Evolutionary conservation across 2,329 filamentous ascomycete species (phyloP), one percentile per base, ranked within the genome.

Genomic region (Xylaria sp.): DNA sequence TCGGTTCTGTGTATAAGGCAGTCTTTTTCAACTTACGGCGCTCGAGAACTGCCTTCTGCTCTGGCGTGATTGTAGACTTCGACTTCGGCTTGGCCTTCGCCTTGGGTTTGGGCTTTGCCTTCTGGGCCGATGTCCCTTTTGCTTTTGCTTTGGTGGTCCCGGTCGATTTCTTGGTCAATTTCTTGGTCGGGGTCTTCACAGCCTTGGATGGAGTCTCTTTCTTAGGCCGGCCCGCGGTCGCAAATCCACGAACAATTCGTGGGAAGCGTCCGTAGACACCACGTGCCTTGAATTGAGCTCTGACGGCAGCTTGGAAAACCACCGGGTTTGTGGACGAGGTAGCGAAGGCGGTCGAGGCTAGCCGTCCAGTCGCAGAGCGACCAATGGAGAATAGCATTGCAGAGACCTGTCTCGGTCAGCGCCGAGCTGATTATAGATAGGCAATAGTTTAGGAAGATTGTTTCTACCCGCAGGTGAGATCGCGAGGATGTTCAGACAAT

Each of bases 331-430:
- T 40, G 51, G 61, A 64, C 65, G 70, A 69, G 58, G 70, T 65
- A 59, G 63, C 53, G 35, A 61, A 42, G 47, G 64, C 53, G 43
- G 67, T 63, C 53, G 70, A 67, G 58, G 65, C 66, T 62, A 74
- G 42, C 15, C 78, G 78, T 71, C 74, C 75, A 63, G 75, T 72
- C 57, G 77, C 76, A 56, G 73, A 75, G 66, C 79, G 76, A 65
- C 76, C 76, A 65, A 82, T 71, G 31, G 76, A 73, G 54, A 76
- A 77, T 64, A 83, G 71, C 81, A 83, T 83, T 60, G 62, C 69
- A 43, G 54, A 46, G 47, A 65, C 61, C 61, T 70, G 9, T 45
- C 14, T 33, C 45, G 33, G 46, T 57, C 35, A 21, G 19, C 1
- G 31, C 7, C 15, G 25, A 33, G 17, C 43, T 15, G 52, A 37